Evolutionary conservation across 2,329 filamentous ascomycete genomes (phyloP).

Genomic region (Podosphaera xanthii): DNA sequence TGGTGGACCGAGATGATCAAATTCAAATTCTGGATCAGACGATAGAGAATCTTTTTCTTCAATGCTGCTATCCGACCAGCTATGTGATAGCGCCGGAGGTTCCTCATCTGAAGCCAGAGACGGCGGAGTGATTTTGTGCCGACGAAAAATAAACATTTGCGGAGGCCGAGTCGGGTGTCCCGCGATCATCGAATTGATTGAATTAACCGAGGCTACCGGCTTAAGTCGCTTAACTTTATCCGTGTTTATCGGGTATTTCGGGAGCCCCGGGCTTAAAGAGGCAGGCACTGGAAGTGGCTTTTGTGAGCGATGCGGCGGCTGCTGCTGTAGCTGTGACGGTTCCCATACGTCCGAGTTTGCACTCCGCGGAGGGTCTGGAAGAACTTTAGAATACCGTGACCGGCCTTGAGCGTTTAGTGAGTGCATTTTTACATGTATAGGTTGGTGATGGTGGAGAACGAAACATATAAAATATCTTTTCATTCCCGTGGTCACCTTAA

Average conservation of each 20-base stretch:
- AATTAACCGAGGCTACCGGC: constrained; percentile 7
- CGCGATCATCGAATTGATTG: neutral
- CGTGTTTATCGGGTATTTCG: neutral
- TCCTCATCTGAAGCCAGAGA: constrained; percentile 1
- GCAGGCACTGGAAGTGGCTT: neutral
- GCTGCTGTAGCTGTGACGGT: neutral
- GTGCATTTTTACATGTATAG: neutral
- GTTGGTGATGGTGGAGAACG: neutral
- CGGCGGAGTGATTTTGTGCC: neutral
- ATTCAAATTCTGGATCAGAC: neutral
- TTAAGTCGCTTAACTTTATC: constrained; percentile 6
- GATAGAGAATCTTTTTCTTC: constrained; percentile 2
- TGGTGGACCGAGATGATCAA: constrained; percentile 5
- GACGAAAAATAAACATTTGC: constrained; percentile 3
- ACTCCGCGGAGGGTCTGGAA: constrained; percentile 5
- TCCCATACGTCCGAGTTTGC: neutral
- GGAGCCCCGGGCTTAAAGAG: neutral
- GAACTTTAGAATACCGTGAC: constrained; percentile 11
- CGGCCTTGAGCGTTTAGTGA: constrained; percentile 6
- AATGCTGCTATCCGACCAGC: constrained; percentile 9
- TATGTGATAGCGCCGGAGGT: constrained; percentile 7
- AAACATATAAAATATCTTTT: neutral
- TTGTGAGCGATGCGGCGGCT: neutral
- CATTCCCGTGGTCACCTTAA: neutral
- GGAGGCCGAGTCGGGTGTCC: constrained; percentile 3